Conservation (phyloP, 371 early-diverging fungal species). For the Actinomortierella wolfii region DNA sequence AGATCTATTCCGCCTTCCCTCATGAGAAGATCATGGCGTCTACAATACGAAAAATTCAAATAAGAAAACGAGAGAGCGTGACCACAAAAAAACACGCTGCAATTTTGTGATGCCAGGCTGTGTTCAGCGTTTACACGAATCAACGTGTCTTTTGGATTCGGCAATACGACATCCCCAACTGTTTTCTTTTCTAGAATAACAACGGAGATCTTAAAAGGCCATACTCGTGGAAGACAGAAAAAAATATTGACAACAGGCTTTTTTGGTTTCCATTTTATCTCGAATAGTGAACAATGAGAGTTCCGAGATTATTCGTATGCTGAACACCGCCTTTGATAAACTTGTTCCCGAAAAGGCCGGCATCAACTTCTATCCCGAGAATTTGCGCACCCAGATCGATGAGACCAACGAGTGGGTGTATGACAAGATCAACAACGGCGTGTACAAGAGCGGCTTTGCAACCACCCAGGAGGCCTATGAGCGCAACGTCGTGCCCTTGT, state of each 20-base stretch:
- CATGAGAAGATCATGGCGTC: too few species aligned
- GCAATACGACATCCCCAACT: not conserved
- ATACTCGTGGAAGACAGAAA: too few species aligned
- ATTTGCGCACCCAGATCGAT: conserved; percentile 79
- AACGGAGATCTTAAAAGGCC: not conserved
- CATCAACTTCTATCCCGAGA: conserved; percentile 80
- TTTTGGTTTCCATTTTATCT: too few species aligned
- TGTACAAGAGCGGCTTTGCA: conserved; percentile 91
- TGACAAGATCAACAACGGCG: conserved; percentile 83
- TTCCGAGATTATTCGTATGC: conserved; percentile 94
- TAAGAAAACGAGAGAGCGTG: too few species aligned
- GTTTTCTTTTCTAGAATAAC: not conserved
- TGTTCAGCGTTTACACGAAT: too few species aligned
- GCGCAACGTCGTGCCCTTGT: conserved; percentile 71
- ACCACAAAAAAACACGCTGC: too few species aligned
- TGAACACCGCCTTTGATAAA: conserved; percentile 87
- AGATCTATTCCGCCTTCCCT: not conserved
- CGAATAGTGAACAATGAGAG: conserved; percentile 95
- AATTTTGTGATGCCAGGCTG: too few species aligned
- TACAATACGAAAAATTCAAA: too few species aligned
- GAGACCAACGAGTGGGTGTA: conserved; percentile 90
- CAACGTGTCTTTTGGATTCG: too few species aligned
- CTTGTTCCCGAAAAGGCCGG: conserved; percentile 65
- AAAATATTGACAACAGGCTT: too few species aligned
- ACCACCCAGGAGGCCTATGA: conserved; percentile 86